Base-by-base conservation (phyloP, 2,329 filamentous ascomycete species). In the Microdochium nivale region DNA sequence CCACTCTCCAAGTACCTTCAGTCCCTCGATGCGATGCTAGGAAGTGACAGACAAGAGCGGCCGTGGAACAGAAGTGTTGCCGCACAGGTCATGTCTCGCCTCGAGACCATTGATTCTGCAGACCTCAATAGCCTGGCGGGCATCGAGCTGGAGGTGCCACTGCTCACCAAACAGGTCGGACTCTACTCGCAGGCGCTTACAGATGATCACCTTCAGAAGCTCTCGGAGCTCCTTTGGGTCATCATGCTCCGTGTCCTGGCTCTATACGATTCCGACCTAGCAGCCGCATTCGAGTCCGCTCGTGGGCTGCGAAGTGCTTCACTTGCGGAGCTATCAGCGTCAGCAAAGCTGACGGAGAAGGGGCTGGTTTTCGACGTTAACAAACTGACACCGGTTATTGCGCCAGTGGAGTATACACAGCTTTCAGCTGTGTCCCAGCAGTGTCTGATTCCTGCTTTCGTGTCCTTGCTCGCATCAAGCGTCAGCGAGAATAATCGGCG, bases 121-220 rank as follows among this genome's bases (percentile, higher is more conserved):
- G 78, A 71, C 47, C 68, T 90, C 37, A 76, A 76, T 47, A 80
- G 82, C 43, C 68, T 90, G 48, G 74, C 78, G 46, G 72, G 86
- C 19, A 71, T 90, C 0, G 83, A 87, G 64, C 70, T 74, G 1
- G 86, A 90, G 60, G 67, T 88, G 49, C 81, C 82, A 9, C 70
- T 78, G 2, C 69, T 88, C 53, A 80, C 80, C 10, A 73, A 74
- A 46, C 76, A 81, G 52, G 59, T 87, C 25, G 68, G 77, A 48
- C 62, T 67, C 33, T 72, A 80, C 53, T 76, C 75, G 51, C 60
- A 68, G 30, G 67, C 79, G 25, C 65, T 86, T 43, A 65, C 72
- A 3, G 63, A 70, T 14, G 75, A 83, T 58, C 75, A 80, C 2
- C 58, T 80, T 3, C 59, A 62, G 11, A 69, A 74, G 43, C 68